A percentile compares a stretch with the other conserved stretches of the same genome.
These are phyloP conservation scores for Paracamarosporium sp. DNA, from an alignment of 2,329 filamentous ascomycete genomes.

Conservation along the genomic window DNA sequence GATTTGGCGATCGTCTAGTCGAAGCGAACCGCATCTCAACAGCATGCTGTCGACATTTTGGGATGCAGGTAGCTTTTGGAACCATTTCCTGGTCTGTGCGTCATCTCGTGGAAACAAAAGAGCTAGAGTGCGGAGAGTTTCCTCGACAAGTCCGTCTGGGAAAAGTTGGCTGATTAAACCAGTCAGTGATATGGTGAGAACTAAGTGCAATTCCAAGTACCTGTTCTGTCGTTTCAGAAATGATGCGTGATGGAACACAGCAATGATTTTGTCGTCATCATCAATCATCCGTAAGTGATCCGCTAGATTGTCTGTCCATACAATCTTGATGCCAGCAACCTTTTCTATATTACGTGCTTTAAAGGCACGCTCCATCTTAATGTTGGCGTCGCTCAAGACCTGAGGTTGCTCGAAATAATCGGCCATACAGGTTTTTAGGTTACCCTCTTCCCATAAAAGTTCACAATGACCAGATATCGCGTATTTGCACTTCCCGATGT, in stretches of 20 bases:
- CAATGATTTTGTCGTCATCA: constrained; percentile 48
- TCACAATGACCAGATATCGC: neutral
- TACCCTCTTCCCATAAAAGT: neutral
- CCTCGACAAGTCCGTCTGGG: constrained; percentile 40
- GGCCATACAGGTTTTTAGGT: constrained; percentile 8
- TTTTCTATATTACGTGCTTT: constrained; percentile 22
- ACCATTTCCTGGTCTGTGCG: constrained; percentile 26
- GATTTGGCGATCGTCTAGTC: constrained; percentile 40
- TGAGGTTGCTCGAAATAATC: constrained; percentile 6
- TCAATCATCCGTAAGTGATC: constrained; percentile 51
- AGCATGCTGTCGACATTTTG: constrained; percentile 32
- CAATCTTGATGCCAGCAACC: constrained; percentile 48
- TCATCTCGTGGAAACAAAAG: constrained; percentile 47
- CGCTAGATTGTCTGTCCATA: constrained; percentile 50
- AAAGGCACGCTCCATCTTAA: constrained; percentile 20
- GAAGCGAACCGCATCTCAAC: constrained; percentile 37
- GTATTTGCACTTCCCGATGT: neutral
- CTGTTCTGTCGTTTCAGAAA: constrained; percentile 34
- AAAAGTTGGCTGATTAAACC: constrained; percentile 32
- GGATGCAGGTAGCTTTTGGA: neutral
- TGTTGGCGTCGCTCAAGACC: constrained; percentile 6
- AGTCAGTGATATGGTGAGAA: constrained; percentile 5
- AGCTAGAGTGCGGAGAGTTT: constrained; percentile 47
- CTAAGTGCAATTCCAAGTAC: constrained; percentile 2
- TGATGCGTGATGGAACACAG: constrained; percentile 51